These are phyloP conservation scores for Starmera amethionina DNA, from an alignment of 805 yeast species.

Conservation along the genomic window DNA sequence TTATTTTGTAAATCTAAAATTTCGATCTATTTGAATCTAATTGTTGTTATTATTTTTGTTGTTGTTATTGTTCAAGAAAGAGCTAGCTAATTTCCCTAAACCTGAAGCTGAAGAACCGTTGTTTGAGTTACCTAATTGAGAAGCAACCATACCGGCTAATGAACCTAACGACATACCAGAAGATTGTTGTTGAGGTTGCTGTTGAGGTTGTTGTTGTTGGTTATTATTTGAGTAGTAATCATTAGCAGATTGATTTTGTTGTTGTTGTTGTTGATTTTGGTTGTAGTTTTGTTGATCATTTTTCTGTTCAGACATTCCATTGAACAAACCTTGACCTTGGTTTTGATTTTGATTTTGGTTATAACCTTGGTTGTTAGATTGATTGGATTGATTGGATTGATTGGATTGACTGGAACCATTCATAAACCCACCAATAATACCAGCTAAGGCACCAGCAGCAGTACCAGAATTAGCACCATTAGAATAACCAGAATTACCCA, in stretches of 20 bases:
- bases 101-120: not conserved
- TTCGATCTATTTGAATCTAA: not conserved
- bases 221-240: not conserved
- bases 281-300: too few relatives aligned
- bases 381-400: not conserved
- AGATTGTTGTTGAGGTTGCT: conserved; percentile 1
- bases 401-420: too few relatives aligned
- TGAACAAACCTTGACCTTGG: not conserved
- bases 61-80: not conserved
- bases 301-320: too few relatives aligned
- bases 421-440: not conserved
- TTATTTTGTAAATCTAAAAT: not conserved
- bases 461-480: conserved; percentile 1
- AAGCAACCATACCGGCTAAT: not conserved
- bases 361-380: not conserved
- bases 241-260: too few relatives aligned
- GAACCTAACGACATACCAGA: too few relatives aligned
- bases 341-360: not conserved
- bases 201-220: conserved; percentile 1
- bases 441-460: conserved; percentile 1
- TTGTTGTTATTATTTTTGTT: not conserved
- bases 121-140: not conserved
- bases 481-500: conserved; percentile 3
- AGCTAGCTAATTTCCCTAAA: not conserved
- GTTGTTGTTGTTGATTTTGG: too few relatives aligned